These are phyloP conservation scores for Spinacia oleracea DNA, from an alignment of 179 eudicot species.

Conservation along the genomic window DNA sequence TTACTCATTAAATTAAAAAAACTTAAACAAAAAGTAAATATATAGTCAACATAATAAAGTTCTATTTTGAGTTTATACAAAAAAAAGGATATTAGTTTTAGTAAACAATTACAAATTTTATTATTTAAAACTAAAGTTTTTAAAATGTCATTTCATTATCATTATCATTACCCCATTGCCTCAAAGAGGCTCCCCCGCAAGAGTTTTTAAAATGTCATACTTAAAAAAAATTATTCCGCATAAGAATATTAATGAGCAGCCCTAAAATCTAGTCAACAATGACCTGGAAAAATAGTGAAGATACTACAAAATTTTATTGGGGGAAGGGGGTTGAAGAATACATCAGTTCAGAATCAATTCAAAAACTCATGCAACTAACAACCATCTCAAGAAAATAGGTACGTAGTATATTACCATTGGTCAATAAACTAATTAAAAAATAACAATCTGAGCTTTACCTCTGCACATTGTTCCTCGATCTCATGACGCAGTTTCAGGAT, in stretches of 20 bases:
- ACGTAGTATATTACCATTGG: not conserved
- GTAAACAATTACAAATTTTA: not conserved
- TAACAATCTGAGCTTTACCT: slow-evolving; percentile 41
- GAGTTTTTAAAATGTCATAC: not conserved
- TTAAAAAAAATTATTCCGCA: too few relatives aligned
- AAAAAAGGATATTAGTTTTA: not conserved
- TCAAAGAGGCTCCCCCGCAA: too few relatives aligned
- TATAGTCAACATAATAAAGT: not conserved
- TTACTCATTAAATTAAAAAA: not conserved
- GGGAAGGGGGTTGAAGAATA: not conserved
- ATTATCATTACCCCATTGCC: too few relatives aligned
- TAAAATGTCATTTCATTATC: too few relatives aligned
- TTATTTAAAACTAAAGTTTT: not conserved
- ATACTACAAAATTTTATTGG: not conserved
- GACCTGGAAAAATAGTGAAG: not conserved
- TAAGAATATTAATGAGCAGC: not conserved
- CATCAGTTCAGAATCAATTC: not conserved
- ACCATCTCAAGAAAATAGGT: not conserved
- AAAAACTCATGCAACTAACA: not conserved
- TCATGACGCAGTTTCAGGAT: slow-evolving; percentile 81
- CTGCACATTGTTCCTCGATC: slow-evolving; percentile 91
- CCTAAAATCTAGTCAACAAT: not conserved
- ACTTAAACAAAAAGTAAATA: not conserved
- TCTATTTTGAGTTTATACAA: not conserved
- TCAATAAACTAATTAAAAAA: not conserved